A percentile compares a stretch with the other conserved stretches of the same genome.
Conservation (phyloP, 352 stramenopile genomes). For the Pythium angustatum region DNA sequence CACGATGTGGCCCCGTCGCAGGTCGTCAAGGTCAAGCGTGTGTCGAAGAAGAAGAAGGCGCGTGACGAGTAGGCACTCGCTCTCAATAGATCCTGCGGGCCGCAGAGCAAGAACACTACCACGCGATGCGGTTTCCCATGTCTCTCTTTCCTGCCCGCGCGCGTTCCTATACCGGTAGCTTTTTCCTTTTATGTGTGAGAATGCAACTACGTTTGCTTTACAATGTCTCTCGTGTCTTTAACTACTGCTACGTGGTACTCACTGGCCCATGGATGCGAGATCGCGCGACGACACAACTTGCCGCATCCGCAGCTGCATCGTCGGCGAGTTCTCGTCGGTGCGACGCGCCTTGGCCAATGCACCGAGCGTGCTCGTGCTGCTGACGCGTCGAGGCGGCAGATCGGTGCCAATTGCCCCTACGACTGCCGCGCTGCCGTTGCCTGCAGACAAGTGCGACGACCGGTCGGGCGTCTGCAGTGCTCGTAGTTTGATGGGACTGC, state of each 20-base stretch:
- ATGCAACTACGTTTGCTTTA: conserved; percentile 29
- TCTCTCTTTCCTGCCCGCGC: not conserved
- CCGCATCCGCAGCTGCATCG: not conserved
- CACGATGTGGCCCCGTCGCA: conserved; percentile 80
- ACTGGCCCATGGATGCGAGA: conserved; percentile 23
- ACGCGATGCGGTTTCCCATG: not conserved
- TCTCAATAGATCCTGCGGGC: conserved; percentile 11
- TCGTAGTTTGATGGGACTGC: conserved; percentile 25
- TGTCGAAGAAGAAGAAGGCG: conserved; percentile 90
- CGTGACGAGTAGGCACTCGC: conserved; percentile 54
- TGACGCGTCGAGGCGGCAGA: conserved; percentile 21
- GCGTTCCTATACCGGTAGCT: conserved; percentile 14
- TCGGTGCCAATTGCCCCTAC: conserved; percentile 1
- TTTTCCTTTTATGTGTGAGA: conserved; percentile 32
- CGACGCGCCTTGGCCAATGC: conserved; percentile 11
- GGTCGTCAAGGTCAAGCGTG: conserved; percentile 85
- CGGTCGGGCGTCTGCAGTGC: conserved; percentile 1
- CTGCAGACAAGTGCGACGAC: not conserved
- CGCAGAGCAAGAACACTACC: conserved; percentile 1
- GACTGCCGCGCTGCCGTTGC: no score
- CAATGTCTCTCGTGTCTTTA: not conserved
- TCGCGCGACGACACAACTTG: conserved; percentile 24
- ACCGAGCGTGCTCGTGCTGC: conserved; percentile 26
- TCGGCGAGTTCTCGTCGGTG: not conserved
- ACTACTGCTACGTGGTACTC: no score